Base-by-base conservation (phyloP, 306 rosid species). In the Medicago truncatula region DNA sequence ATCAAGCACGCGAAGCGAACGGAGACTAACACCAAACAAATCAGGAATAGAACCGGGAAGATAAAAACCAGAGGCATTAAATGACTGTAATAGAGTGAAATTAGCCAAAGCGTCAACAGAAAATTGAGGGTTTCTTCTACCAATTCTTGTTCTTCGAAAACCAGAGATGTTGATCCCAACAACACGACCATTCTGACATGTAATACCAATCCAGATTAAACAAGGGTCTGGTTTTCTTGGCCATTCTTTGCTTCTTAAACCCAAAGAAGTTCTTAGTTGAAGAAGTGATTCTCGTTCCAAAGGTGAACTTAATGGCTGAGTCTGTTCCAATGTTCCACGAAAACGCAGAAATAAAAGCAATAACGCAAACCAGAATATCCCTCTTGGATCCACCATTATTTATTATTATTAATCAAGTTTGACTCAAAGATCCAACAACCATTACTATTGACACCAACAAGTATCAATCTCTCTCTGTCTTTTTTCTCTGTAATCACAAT, bases 161-260 rank as follows among this genome's bases (percentile, higher is more conserved):
- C 98, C 96, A 83, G 93, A 87, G 60, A 95, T 85, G 74, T 89
- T 86, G 81, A 95, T 83, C 89, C 84, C 93, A 67, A 88, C 81
- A 77, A 95, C 97, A 54, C 88, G 77, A 61, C 97, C 98, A 81
- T 92, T 85, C 41, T 68, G 83, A 77, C 98, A 95, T 0, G 56
- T 65, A 8, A 92, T 76, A 1, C 97, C 98, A 34, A 39, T 52
- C 98, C 98, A 95, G 39, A 62, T 36, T 43, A 70, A 47, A 76
- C 98, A 95, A 70, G 97, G 97, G 88, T 95, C 95, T 13, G 74
- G 73, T 72, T 92, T 95, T 70, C 61, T 81, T 43, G 98, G 98
- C 98, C 97, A 95, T 44, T 92, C 97, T 81, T 50, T 88, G 89
- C 86, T 75, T 74, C 96, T 89, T 80, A 95, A 71, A 23, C 98